Percentiles rank a stretch among this genome's conserved stretches.
phyloP scores from a whole-genome alignment of 805 yeast genomes.

The Saccharomycopsis selenospora region DNA sequence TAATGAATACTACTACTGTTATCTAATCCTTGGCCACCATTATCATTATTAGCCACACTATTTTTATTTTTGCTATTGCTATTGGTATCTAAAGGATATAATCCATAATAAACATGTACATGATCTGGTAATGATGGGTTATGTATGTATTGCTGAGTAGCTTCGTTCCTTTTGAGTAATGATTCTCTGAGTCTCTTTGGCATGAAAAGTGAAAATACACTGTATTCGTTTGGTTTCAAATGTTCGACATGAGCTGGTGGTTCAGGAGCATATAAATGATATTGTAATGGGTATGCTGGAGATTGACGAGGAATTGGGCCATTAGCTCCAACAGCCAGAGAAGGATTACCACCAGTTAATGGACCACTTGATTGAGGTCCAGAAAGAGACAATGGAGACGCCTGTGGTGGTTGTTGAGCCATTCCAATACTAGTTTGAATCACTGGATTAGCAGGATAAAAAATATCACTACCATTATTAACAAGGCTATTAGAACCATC shows the following conservation, averaged over 20 bases:
- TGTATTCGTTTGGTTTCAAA: constrained; percentile 63
- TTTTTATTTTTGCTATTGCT: constrained; percentile 30
- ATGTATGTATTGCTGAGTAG: constrained; percentile 61
- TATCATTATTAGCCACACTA: background rate
- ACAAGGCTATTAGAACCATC: too few relatives aligned
- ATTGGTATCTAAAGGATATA: constrained; percentile 66
- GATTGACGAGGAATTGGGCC: too few relatives aligned
- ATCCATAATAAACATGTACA: constrained; percentile 76
- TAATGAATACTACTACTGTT: constrained; percentile 28
- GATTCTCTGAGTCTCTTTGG: constrained; percentile 65
- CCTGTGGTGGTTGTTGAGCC: background rate
- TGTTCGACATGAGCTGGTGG: constrained; percentile 62
- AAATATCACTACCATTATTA: too few relatives aligned
- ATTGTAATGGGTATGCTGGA: constrained; percentile 49
- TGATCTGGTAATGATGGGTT: constrained; percentile 60
- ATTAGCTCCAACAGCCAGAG: too few relatives aligned
- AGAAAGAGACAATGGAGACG: too few relatives aligned
- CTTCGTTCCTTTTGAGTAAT: constrained; percentile 69
- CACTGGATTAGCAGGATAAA: too few relatives aligned
- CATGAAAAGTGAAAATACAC: constrained; percentile 61
- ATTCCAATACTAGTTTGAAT: too few relatives aligned
- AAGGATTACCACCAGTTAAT: too few relatives aligned
- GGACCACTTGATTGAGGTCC: too few relatives aligned
- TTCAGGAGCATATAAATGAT: constrained; percentile 83
- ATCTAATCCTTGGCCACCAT: background rate